Evolutionary conservation across 768 basidiomycete species (phyloP), one percentile per base, ranked within the genome.

Genomic region (Pleurotus pulmonarius): DNA sequence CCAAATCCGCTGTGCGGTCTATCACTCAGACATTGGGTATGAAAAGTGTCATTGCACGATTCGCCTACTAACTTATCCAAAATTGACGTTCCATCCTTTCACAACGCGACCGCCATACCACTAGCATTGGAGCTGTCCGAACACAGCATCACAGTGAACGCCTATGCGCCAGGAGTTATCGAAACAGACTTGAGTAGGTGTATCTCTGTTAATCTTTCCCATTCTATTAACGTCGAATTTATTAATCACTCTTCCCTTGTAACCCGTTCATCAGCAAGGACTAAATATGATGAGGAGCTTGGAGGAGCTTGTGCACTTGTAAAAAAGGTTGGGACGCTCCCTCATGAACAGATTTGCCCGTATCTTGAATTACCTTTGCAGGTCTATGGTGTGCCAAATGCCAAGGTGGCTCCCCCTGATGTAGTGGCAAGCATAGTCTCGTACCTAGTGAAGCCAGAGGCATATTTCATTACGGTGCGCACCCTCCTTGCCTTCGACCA

Each of bases 1-100:
- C 73, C 3, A 77, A 78, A 41, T 76, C 72, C 38, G 74, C 70
- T 3, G 48, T 77, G 37, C 68, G 72, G 26, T 73, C 70, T 0
- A 51, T 77, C n/a, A 76, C 72, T 5, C 75, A 75, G 52, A 59
- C 60, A 4, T 63, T 68, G 0, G 73, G 75, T 74, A 57, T 46
- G 53, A 34, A 34, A 3, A 34, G 29, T 34, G 8, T 8, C 29
- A 1, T 29, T 6, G 26, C 26, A 6, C 6, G 6, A 6, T 5
- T 29, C 29, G 9, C 8, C 29, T 29, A 29, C 26, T 34, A 8
- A 34, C 8, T 9, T 8, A 3, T 8, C 11, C 9, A 34, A 8
- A 34, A 29, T 8, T 34, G 8, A 8, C 26, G 8, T 29, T 29
- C 6, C 26, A 26, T 26, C 7, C 5, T 29, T 6, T 6, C 26